A percentile compares a stretch with the other conserved stretches of the same genome.
phyloP scores from a whole-genome alignment of 169 alveolate species.

The Cryptosporidium meleagridis region DNA sequence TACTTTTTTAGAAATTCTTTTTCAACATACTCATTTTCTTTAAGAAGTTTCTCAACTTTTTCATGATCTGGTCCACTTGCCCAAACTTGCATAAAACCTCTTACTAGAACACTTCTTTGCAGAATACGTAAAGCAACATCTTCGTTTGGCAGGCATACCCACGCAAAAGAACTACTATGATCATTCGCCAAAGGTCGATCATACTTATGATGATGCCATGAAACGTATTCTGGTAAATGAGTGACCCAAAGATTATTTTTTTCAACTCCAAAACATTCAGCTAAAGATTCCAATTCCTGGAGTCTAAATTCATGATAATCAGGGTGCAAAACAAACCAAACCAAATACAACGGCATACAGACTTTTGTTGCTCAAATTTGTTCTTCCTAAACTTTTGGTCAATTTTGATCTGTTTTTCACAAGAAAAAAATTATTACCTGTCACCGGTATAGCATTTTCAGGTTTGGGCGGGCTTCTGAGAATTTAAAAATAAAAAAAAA shows the following conservation, averaged over 20 bases:
- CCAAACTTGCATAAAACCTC: slow-evolving; percentile 81
- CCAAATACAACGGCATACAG: slow-evolving; percentile 72
- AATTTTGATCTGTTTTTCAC: not conserved
- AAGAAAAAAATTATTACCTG: not conserved
- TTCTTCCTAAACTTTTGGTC: not conserved
- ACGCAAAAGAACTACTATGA: slow-evolving; percentile 71
- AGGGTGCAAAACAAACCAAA: slow-evolving; percentile 80
- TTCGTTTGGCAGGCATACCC: slow-evolving; percentile 71
- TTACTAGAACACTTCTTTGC: slow-evolving; percentile 76
- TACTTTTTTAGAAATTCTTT: slow-evolving; percentile 61
- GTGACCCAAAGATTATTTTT: slow-evolving; percentile 13
- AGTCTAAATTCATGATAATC: slow-evolving; percentile 79
- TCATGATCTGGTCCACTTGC: slow-evolving; percentile 76
- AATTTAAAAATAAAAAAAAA: not conserved
- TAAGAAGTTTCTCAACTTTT: slow-evolving; percentile 35
- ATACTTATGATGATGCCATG: slow-evolving; percentile 28
- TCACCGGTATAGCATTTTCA: slow-evolving; percentile 1
- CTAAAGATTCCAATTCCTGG: slow-evolving; percentile 77
- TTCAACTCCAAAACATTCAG: slow-evolving; percentile 74
- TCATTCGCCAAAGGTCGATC: slow-evolving; percentile 48
- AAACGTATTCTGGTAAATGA: not conserved
- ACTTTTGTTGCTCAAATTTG: not conserved
- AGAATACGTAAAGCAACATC: slow-evolving; percentile 74
- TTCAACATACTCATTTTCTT: slow-evolving; percentile 49
- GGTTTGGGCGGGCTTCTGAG: not conserved